Conservation (phyloP, 2,329 filamentous ascomycete species). For the Claviceps fusiformis region DNA sequence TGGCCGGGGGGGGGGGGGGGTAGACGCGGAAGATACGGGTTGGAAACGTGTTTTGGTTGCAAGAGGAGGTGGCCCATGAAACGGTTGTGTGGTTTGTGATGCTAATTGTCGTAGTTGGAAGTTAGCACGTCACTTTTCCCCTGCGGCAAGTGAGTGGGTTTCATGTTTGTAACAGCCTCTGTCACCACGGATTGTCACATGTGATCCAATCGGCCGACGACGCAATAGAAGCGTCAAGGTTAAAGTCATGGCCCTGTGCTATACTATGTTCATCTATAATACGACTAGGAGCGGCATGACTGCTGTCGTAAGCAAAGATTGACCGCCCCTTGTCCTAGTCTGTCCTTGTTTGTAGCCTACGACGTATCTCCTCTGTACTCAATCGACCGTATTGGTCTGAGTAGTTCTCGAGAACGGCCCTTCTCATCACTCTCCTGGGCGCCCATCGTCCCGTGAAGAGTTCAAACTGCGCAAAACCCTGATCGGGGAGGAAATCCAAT, state of each 20-base stretch:
- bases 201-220: neutral
- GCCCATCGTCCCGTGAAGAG: conserved; percentile 48
- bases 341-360: conserved; percentile 14
- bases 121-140: neutral
- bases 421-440: conserved; percentile 51
- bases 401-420: conserved; percentile 41
- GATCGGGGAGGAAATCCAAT: conserved; percentile 61
- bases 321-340: conserved; percentile 3
- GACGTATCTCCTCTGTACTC: conserved; percentile 25
- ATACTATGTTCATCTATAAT: neutral
- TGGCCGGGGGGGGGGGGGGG: neutral
- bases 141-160: neutral
- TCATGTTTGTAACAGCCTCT: too few relatives aligned
- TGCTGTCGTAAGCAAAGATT: neutral
- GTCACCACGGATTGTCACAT: too few relatives aligned
- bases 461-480: conserved; percentile 72
- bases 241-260: neutral
- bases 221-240: neutral
- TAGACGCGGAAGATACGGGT: too few relatives aligned
- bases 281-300: neutral
- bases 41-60: too few relatives aligned
- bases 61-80: neutral
- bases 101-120: neutral
- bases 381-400: conserved; percentile 27
- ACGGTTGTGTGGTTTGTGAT: neutral